Base-by-base conservation (phyloP, 2,329 filamentous ascomycete genomes). In the Fusarium ramigenum region DNA sequence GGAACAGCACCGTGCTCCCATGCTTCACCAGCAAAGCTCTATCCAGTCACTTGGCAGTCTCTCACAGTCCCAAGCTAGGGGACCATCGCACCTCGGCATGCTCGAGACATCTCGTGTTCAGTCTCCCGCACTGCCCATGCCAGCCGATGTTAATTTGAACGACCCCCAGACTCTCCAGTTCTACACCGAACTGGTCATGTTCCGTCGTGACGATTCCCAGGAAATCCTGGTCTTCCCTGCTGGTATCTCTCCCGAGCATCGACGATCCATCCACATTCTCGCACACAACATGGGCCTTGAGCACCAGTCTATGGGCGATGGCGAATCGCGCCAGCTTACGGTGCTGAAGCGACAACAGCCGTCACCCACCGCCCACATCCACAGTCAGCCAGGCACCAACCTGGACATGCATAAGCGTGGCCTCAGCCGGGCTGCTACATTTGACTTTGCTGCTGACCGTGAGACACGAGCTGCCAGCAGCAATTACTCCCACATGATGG, bases 231-330 rank as follows among this genome's bases (percentile, higher is more conserved):
- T 97, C 57, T 98, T 98, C 84, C 91, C 95, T 6, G 86, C 93
- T 28, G 92, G 91, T 56, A 88, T 97, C 67, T 89, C 93, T 12
- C 95, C 96, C 4, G 88, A 93, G 67, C 93, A 98, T 80, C 93
- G 96, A 73, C 92, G 95, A 71, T 94, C 93, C 66, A 95, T 98
- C 66, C 96, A 99, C 81, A 97, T 95, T 43, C 88, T 99, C 60
- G 95, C 96, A 11, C 96, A 99, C 81, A 93, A 97, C 83, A 96
- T 98, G 92, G 94, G 93, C 9, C 87, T 99, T 32, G 93, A 94
- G 73, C 96, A 99, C 81, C 90, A 93, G 65, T 98, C 96, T 10
- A 94, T 96, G 77, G 96, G 96, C 62, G 92, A 92, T 72, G 94
- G 93, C 43, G 93, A 97, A 71, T 91, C 94, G 73, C 91, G 96